These are phyloP conservation scores for Diplodia sapinea DNA, from an alignment of 2,329 filamentous ascomycete genomes.

Conservation along the genomic window DNA sequence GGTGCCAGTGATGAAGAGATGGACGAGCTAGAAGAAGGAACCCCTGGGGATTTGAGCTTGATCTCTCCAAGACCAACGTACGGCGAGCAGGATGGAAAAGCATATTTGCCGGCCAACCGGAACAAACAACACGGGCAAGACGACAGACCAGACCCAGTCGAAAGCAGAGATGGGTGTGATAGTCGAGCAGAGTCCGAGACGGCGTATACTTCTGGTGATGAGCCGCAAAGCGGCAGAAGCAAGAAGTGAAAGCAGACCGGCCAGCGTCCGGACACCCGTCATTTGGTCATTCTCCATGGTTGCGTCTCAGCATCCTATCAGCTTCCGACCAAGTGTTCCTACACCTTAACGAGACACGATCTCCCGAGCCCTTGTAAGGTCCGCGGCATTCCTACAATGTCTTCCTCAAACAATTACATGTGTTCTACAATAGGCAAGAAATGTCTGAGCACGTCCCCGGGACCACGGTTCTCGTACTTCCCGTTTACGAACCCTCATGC, in stretches of 20 bases:
- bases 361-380: not conserved
- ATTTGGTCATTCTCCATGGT: not conserved
- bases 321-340: not conserved
- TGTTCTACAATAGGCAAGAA: not conserved
- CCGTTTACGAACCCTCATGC: not conserved
- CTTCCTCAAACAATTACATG: not conserved
- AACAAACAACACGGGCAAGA: not conserved
- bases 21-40: not conserved
- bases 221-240: not conserved
- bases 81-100: not conserved
- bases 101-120: not conserved
- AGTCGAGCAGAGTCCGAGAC: not conserved
- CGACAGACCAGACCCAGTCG: not conserved
- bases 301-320: not conserved
- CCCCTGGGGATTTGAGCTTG: not conserved
- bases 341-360: not conserved
- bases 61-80: conserved; percentile 17
- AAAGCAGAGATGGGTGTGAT: not conserved
- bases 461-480: not conserved
- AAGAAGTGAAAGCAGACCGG: not conserved
- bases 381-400: not conserved
- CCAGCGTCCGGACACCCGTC: not conserved
- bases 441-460: not conserved
- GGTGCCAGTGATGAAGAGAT: not conserved
- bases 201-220: not conserved